Conservation (phyloP, 768 basidiomycete genomes). For the Neoboletus brunneissimus region DNA sequence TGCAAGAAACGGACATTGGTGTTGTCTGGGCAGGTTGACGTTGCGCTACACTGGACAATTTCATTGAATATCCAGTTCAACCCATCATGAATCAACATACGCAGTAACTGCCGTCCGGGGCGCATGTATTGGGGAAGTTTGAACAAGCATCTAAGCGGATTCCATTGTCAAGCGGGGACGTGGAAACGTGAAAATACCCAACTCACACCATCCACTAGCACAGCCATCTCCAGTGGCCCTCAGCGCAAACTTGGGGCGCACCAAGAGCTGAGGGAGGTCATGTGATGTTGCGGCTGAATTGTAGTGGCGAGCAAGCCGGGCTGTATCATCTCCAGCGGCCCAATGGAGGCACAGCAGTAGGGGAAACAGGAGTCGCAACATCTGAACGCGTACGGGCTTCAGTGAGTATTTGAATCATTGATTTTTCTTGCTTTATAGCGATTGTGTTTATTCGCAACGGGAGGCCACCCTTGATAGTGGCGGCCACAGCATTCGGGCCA, state of each 20-base stretch:
- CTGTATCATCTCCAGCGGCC: neutral
- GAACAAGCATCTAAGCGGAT: conserved; percentile 13
- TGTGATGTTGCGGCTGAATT: neutral
- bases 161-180: neutral
- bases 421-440: conserved; percentile 1
- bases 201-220: conserved; percentile 15
- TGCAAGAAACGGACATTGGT: conserved; percentile 11
- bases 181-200: neutral
- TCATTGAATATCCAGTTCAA: neutral
- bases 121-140: conserved; percentile 19
- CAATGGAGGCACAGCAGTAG: conserved; percentile 11
- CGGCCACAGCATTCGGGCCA: neutral
- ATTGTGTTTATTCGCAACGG: too few species aligned
- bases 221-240: conserved; percentile 12
- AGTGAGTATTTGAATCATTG: neutral
- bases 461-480: neutral
- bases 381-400: neutral
- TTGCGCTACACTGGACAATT: conserved; percentile 10
- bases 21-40: conserved; percentile 13
- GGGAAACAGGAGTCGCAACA: conserved; percentile 12
- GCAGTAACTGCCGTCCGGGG: conserved; percentile 17
- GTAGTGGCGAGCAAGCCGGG: neutral
- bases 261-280: conserved; percentile 13
- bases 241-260: conserved; percentile 1
- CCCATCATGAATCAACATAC: conserved; percentile 6